A percentile compares a stretch with the other conserved stretches of the same genome.
These are phyloP conservation scores for Grosmannia clavigera DNA, from an alignment of 2,329 filamentous ascomycete genomes.

Conservation along the genomic window DNA sequence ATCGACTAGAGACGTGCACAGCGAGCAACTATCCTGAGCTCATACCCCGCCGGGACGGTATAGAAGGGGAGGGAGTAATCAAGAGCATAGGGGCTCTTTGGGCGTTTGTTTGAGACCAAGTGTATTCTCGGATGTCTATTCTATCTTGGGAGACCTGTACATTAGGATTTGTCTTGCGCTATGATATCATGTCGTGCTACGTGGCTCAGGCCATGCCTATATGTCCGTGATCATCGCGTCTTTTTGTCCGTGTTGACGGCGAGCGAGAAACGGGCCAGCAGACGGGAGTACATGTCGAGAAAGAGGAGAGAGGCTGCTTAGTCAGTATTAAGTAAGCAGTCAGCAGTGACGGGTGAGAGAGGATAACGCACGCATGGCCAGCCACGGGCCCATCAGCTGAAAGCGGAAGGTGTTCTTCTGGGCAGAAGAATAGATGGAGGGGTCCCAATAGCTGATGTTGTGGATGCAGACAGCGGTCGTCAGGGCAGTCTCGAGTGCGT, in stretches of 20 bases:
- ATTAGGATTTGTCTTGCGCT: not conserved
- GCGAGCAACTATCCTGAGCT: not conserved
- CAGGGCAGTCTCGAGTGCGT: slow-evolving; percentile 37
- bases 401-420: slow-evolving; percentile 34
- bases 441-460: slow-evolving; percentile 37
- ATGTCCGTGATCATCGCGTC: slow-evolving; percentile 18
- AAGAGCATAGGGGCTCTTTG: not conserved
- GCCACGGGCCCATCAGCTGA: slow-evolving; percentile 39
- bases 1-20: slow-evolving; percentile 24
- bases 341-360: not conserved
- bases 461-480: slow-evolving; percentile 39
- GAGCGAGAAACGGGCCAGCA: slow-evolving; percentile 26
- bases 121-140: not conserved
- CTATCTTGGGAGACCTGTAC: not conserved
- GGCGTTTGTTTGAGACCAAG: not conserved
- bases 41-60: not conserved
- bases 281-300: slow-evolving; percentile 41
- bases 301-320: slow-evolving; percentile 34
- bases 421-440: slow-evolving; percentile 27
- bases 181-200: not conserved
- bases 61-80: not conserved
- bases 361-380: slow-evolving; percentile 35
- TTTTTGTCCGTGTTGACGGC: slow-evolving; percentile 28
- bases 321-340: not conserved
- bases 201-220: not conserved